These are phyloP conservation scores for Ceratobasidium sp. DNA, from an alignment of 1,284 basidiomycete species.

Conservation along the genomic window DNA sequence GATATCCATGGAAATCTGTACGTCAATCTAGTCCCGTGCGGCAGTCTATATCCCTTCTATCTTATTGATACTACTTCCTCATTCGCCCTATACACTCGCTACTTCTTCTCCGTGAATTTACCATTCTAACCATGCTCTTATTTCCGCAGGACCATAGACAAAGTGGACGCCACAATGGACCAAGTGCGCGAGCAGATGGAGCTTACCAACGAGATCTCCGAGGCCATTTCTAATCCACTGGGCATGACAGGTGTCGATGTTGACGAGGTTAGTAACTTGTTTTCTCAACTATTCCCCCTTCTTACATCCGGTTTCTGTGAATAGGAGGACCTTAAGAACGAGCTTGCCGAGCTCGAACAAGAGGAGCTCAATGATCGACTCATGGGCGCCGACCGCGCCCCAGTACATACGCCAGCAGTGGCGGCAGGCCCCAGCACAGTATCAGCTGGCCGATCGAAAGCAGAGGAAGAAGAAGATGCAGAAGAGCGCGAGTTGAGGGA, in stretches of 20 bases:
- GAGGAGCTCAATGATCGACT: conserved; percentile 90
- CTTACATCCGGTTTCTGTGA: not conserved
- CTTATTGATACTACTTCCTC: not conserved
- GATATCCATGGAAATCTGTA: conserved; percentile 92
- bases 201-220: conserved; percentile 93
- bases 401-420: conserved; percentile 81
- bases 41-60: not conserved
- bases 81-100: not conserved
- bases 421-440: conserved; percentile 46
- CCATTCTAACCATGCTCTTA: conserved; percentile 6
- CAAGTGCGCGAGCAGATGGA: conserved; percentile 93
- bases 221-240: conserved; percentile 88
- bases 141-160: conserved; percentile 78
- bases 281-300: conserved; percentile 44
- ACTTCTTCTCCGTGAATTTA: not conserved
- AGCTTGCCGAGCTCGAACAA: conserved; percentile 92
- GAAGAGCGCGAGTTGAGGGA: conserved; percentile 93
- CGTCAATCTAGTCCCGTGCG: conserved; percentile 54
- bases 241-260: conserved; percentile 67
- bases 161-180: conserved; percentile 93
- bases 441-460: conserved; percentile 52
- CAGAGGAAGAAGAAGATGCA: conserved; percentile 80
- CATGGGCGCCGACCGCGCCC: conserved; percentile 89
- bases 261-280: conserved; percentile 72
- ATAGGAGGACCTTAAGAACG: conserved; percentile 84